Evolutionary conservation across 2,329 filamentous ascomycete genomes (phyloP).

Genomic region (Lasiodiplodia citricola): DNA sequence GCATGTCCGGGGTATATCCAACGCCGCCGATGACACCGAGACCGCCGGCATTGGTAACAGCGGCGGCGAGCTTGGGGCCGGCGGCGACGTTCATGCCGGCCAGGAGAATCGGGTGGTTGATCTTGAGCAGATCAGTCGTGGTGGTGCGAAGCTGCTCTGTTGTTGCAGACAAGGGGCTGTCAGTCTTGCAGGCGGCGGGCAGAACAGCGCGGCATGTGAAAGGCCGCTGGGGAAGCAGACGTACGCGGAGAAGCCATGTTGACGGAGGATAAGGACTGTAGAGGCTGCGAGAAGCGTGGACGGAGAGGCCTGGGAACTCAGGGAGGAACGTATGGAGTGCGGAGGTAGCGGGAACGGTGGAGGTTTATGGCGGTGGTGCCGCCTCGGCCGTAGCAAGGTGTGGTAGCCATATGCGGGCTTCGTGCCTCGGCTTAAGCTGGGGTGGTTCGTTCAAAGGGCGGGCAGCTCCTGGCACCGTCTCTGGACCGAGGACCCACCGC

Average conservation of each 20-base stretch:
- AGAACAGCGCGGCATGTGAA: constrained; percentile 25
- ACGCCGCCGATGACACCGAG: constrained; percentile 95
- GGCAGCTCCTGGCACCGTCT: not conserved
- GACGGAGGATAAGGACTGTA: constrained; percentile 29
- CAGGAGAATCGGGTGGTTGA: constrained; percentile 94
- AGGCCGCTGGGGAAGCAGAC: constrained; percentile 41
- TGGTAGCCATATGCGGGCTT: constrained; percentile 3
- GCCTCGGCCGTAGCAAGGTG: constrained; percentile 16
- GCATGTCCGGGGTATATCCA: constrained; percentile 96
- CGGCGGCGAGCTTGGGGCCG: constrained; percentile 92
- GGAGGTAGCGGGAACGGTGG: constrained; percentile 23
- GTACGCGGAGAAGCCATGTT: constrained; percentile 81
- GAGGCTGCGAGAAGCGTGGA: constrained; percentile 10
- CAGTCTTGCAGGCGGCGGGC: not conserved
- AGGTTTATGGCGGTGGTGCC: constrained; percentile 26
- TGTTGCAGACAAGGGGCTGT: not conserved
- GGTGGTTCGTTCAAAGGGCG: constrained; percentile 11
- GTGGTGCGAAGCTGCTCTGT: constrained; percentile 72
- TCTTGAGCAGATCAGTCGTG: constrained; percentile 94
- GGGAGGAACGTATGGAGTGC: constrained; percentile 1
- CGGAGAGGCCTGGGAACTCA: not conserved
- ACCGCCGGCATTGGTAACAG: constrained; percentile 95
- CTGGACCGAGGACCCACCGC: not conserved
- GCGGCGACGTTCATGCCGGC: constrained; percentile 99
- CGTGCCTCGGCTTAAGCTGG: constrained; percentile 13